Base-by-base conservation (phyloP, 352 stramenopile species). In the Globisporangium nodosum region DNA sequence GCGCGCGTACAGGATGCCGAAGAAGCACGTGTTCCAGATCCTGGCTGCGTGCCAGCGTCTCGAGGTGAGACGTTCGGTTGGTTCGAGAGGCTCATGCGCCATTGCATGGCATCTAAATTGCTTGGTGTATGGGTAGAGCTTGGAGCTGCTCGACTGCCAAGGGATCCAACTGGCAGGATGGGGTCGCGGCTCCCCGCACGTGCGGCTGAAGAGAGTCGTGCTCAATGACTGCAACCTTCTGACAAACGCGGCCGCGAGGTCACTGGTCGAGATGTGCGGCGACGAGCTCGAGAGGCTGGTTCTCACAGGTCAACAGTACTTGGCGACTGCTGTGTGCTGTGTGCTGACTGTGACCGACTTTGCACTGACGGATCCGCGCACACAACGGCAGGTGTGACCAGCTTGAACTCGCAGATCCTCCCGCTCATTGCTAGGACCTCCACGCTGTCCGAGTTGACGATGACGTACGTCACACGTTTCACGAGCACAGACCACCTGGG, bases 101-200 rank as follows among this genome's bases (percentile, higher is more conserved):
- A 21, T 16, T 9, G 8, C 30, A 31, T 43, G 18, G 30, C 43
- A 27, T 5, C 18, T 16, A 5, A 2, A 33, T 53, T 5, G n/a
- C 3, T 21, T 21, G 35, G 9, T 42, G 40, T 39, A 18, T 27
- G 58, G 16, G 35, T 18, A 90, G 80, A 83, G 52, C 42, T 54
- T 90, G 35, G 74, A 88, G 61, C 53, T 87, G 15, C 61, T 87
- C 27, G 74, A 88, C 55, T 90, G 78, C 40, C 66, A 79, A 3
- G 66, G 63, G 3, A 61, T 89, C 33, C 70, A 65, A 7, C 56
- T 90, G n/a, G 67, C 60, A 21, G 61, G 67, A 6, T 87, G 78
- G 80, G 64, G 66, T 2, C 68, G 60, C 9, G 31, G 18, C 18
- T 31, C 30, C 9, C 63, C 61, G 56, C 56, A 47, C 1, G 55